These are phyloP conservation scores for Geotrichum reessii DNA, from an alignment of 1,139 yeast genomes.

Conservation along the genomic window DNA sequence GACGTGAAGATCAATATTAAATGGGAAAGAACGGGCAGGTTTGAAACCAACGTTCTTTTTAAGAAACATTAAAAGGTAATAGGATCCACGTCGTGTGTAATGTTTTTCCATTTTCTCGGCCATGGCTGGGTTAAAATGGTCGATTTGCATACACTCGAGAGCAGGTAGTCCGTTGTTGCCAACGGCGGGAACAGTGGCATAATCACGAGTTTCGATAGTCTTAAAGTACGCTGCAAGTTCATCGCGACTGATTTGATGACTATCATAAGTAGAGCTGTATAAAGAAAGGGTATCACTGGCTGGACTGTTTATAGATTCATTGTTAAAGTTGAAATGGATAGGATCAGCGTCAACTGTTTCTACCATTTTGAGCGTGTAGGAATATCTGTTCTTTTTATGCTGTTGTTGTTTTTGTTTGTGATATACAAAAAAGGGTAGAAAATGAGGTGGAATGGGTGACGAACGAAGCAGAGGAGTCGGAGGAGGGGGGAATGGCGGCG, in stretches of 20 bases:
- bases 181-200: constrained; percentile 3
- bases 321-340: background rate
- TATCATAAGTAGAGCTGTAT: background rate
- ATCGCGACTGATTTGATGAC: background rate
- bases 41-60: background rate
- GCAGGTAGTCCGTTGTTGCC: constrained; percentile 5
- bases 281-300: background rate
- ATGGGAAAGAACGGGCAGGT: background rate
- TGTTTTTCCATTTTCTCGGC: background rate
- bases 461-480: background rate
- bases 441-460: background rate
- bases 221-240: constrained; percentile 1
- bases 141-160: constrained; percentile 5
- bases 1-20: background rate
- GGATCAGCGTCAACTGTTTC: constrained; percentile 14
- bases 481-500: background rate
- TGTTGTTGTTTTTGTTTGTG: background rate
- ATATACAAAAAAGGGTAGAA: background rate
- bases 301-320: background rate
- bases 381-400: background rate
- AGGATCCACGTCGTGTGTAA: constrained; percentile 2
- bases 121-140: constrained; percentile 1
- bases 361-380: background rate
- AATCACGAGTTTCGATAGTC: background rate
- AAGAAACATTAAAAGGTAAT: constrained; percentile 4